phyloP scores from a whole-genome alignment of 2,329 filamentous ascomycete species.

The Lachnellula hyalina region DNA sequence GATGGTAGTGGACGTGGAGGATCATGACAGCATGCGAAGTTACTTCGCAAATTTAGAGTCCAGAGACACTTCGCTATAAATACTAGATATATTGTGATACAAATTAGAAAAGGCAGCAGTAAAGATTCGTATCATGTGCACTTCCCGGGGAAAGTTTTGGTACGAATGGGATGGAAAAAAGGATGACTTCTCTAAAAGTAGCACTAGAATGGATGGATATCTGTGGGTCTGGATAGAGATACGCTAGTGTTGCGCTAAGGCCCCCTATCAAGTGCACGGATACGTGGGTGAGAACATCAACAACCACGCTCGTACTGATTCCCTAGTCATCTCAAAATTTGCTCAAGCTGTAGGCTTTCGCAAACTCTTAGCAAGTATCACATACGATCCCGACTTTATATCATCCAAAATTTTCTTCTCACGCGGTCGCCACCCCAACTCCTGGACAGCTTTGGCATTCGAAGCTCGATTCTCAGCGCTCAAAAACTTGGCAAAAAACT shows the following conservation, averaged over 20 bases:
- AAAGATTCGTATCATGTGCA: too few species aligned
- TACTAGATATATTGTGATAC: not conserved
- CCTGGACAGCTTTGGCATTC: not conserved
- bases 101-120: too few species aligned
- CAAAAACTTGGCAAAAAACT: not conserved
- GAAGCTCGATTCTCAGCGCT: not conserved
- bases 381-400: not conserved
- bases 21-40: not conserved
- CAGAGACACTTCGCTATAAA: not conserved
- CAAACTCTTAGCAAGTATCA: not conserved
- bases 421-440: not conserved
- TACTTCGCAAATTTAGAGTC: not conserved
- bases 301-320: too few species aligned
- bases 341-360: not conserved
- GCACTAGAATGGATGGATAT: too few species aligned
- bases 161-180: too few species aligned
- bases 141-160: too few species aligned
- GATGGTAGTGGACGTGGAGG: slow-evolving; percentile 42
- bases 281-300: too few species aligned
- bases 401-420: not conserved
- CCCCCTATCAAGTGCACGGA: too few species aligned
- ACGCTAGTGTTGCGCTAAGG: too few species aligned
- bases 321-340: too few species aligned
- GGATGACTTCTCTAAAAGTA: too few species aligned
- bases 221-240: too few species aligned